Conservation (phyloP, 352 stramenopile genomes). For the Pilasporangium apinafurcum region DNA sequence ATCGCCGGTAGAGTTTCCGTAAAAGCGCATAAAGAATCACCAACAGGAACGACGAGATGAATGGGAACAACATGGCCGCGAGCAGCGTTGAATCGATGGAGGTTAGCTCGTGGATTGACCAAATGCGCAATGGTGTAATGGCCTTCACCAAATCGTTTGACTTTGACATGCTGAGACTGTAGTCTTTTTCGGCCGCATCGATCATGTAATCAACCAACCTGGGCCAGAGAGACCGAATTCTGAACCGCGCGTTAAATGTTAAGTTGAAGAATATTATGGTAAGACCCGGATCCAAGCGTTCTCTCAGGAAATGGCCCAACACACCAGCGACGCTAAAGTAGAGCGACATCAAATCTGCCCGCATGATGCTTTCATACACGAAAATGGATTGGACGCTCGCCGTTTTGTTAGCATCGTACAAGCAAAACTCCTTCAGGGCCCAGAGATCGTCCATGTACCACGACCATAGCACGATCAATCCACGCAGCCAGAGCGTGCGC, state of each 20-base stretch:
- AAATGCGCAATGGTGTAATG: constrained; percentile 14
- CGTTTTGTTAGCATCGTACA: constrained; percentile 15
- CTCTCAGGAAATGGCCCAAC: constrained; percentile 1
- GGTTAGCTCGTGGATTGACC: constrained; percentile 4
- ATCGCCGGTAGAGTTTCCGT: constrained; percentile 12
- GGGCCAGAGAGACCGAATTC: too few relatives aligned
- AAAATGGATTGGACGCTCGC: constrained; percentile 5
- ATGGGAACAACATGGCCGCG: neutral
- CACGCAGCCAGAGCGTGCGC: constrained; percentile 8
- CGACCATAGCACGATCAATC: constrained; percentile 13
- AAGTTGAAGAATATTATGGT: neutral
- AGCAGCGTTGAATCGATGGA: too few relatives aligned
- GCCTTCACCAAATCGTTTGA: neutral
- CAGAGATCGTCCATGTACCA: constrained; percentile 29
- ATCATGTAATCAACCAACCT: neutral
- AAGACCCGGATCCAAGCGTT: constrained; percentile 4
- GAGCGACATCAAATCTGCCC: constrained; percentile 16
- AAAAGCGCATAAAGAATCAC: neutral
- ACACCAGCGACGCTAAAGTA: constrained; percentile 3
- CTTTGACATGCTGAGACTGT: too few relatives aligned
- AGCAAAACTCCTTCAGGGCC: constrained; percentile 25
- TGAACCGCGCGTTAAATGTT: too few relatives aligned
- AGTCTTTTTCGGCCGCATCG: too few relatives aligned
- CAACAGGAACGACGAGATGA: neutral
- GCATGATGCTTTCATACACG: constrained; percentile 22